Conservation (phyloP, 768 basidiomycete species). For the Russula vinacea region DNA sequence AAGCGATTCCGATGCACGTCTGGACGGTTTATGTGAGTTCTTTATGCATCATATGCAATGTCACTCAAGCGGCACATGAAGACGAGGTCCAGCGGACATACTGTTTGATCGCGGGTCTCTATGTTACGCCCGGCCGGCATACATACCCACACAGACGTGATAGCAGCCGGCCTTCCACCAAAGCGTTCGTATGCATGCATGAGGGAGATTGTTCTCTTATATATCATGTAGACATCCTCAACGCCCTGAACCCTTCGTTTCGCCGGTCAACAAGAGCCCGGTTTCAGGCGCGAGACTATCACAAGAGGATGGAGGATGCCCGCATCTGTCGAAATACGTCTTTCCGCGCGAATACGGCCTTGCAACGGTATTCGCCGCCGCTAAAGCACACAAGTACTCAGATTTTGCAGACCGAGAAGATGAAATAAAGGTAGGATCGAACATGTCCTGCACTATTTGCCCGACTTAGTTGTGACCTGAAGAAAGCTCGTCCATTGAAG, state of each 20-base stretch:
- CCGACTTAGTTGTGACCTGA: slow-evolving; percentile 33
- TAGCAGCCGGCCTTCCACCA: slow-evolving; percentile 63
- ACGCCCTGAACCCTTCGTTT: slow-evolving; percentile 50
- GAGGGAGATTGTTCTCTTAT: background rate
- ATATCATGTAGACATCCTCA: slow-evolving; percentile 56
- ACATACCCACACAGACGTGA: slow-evolving; percentile 46
- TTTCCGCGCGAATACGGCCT: slow-evolving; percentile 80
- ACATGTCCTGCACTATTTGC: background rate
- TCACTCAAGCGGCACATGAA: slow-evolving; percentile 29
- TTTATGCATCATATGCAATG: background rate
- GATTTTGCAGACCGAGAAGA: slow-evolving; percentile 60
- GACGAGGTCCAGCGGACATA: slow-evolving; percentile 50
- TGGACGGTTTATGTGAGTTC: slow-evolving; percentile 7
- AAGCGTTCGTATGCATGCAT: slow-evolving; percentile 48
- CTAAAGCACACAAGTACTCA: slow-evolving; percentile 39
- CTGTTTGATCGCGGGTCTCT: slow-evolving; percentile 52
- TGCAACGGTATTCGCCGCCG: slow-evolving; percentile 51
- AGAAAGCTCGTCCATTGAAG: slow-evolving; percentile 46
- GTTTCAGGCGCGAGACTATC: slow-evolving; percentile 42
- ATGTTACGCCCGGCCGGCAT: slow-evolving; percentile 64
- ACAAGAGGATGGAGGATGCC: slow-evolving; percentile 47
- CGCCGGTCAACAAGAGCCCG: slow-evolving; percentile 34
- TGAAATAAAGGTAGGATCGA: slow-evolving; percentile 59
- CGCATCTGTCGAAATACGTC: slow-evolving; percentile 77
- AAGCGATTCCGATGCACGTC: slow-evolving; percentile 4